Evolutionary conservation across 345 rosid species (phyloP).

Genomic region (Eucalyptus virginea): DNA sequence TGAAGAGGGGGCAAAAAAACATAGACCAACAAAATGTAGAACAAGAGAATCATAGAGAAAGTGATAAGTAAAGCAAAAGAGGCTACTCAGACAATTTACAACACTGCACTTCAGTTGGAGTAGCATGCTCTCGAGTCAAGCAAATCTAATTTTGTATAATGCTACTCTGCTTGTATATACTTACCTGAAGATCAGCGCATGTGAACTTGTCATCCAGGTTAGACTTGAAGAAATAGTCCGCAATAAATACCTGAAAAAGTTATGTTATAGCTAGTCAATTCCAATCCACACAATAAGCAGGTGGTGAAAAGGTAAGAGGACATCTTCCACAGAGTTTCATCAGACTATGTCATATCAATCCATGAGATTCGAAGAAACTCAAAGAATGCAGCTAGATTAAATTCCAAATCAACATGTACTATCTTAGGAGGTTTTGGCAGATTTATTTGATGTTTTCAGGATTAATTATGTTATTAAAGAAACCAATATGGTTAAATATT

Average conservation of each 20-base stretch:
- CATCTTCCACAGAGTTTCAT: neutral
- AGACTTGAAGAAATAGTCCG: slow-evolving; percentile 87
- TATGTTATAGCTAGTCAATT: neutral
- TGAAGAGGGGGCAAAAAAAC: neutral
- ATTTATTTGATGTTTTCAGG: neutral
- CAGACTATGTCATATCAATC: neutral
- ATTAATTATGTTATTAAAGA: neutral
- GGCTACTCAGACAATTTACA: neutral
- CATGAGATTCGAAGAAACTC: neutral
- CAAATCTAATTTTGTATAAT: neutral
- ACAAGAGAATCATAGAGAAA: neutral
- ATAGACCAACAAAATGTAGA: no score
- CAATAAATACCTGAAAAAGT: slow-evolving; percentile 69
- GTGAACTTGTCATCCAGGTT: slow-evolving; percentile 59
- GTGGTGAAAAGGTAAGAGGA: neutral
- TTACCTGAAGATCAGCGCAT: slow-evolving; percentile 67
- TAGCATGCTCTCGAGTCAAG: neutral
- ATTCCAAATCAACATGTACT: neutral
- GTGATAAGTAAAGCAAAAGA: neutral
- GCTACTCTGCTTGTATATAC: slow-evolving; percentile 1
- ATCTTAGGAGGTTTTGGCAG: neutral
- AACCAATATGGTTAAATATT: neutral
- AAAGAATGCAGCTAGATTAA: neutral
- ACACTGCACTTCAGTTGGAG: neutral
- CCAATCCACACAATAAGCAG: neutral